These are phyloP conservation scores for Solanum okadae DNA, from an alignment of 257 asterid species.

Conservation along the genomic window DNA sequence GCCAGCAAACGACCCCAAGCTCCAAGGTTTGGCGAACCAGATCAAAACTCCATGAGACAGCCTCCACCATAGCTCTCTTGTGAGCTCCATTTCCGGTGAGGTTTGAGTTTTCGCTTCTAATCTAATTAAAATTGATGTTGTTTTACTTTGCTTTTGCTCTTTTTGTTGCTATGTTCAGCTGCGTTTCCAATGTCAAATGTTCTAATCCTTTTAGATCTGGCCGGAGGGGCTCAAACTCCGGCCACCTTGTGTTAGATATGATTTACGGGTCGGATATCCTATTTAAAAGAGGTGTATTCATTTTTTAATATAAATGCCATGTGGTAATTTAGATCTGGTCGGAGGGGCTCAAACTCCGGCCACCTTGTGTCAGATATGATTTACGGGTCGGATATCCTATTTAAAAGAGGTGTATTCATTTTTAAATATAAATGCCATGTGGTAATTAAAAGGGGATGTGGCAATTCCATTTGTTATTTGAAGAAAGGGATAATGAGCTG, in stretches of 20 bases:
- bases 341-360: no score
- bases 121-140: background rate
- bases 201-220: background rate
- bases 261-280: background rate
- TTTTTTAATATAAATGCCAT: background rate
- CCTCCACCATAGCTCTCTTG: background rate
- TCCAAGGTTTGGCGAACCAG: background rate
- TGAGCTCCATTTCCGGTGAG: background rate
- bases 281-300: background rate
- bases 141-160: background rate
- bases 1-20: background rate
- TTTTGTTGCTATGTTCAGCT: background rate
- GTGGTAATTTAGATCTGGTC: no score
- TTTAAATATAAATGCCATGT: background rate
- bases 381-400: background rate
- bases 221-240: background rate
- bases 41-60: background rate
- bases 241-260: background rate
- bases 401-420: background rate
- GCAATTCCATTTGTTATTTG: background rate
- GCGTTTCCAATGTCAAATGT: background rate
- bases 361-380: background rate
- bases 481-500: background rate
- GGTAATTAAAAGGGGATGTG: background rate
- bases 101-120: background rate